Conservation (phyloP, 768 basidiomycete genomes). For the Hericium rajendrae region DNA sequence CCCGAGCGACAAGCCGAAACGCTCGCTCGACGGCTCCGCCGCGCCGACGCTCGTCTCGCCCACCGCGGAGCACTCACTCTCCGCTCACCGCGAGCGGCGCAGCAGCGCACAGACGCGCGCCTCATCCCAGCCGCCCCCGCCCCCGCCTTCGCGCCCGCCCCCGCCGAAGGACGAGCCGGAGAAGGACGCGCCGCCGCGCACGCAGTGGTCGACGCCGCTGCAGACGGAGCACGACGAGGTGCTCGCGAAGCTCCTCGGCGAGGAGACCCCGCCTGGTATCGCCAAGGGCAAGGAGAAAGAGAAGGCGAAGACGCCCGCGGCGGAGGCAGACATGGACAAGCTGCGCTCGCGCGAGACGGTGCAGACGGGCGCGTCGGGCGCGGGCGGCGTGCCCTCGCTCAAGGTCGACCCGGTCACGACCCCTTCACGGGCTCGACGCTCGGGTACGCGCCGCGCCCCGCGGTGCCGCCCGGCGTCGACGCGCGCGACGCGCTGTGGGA, state of each 20-base stretch:
- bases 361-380: constrained; percentile 3
- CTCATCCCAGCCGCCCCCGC: too few relatives aligned
- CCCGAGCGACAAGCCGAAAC: too few relatives aligned
- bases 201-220: constrained; percentile 16
- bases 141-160: too few relatives aligned
- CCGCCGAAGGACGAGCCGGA: too few relatives aligned
- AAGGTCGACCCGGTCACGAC: constrained; percentile 27
- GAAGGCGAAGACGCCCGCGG: constrained; percentile 6
- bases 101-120: too few relatives aligned
- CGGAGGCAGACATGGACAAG: neutral
- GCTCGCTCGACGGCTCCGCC: too few relatives aligned
- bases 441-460: constrained; percentile 21
- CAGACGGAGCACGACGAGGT: constrained; percentile 56
- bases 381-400: constrained; percentile 11
- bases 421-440: constrained; percentile 39
- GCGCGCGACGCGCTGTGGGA: constrained; percentile 49
- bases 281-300: neutral
- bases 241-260: constrained; percentile 41
- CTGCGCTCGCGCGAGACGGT: neutral
- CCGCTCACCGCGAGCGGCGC: too few relatives aligned
- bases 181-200: too few relatives aligned
- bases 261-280: constrained; percentile 1
- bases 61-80: too few relatives aligned
- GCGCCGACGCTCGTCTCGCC: too few relatives aligned
- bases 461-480: constrained; percentile 10